Base-by-base conservation (phyloP, 768 basidiomycete genomes). In the Mycena pura region DNA sequence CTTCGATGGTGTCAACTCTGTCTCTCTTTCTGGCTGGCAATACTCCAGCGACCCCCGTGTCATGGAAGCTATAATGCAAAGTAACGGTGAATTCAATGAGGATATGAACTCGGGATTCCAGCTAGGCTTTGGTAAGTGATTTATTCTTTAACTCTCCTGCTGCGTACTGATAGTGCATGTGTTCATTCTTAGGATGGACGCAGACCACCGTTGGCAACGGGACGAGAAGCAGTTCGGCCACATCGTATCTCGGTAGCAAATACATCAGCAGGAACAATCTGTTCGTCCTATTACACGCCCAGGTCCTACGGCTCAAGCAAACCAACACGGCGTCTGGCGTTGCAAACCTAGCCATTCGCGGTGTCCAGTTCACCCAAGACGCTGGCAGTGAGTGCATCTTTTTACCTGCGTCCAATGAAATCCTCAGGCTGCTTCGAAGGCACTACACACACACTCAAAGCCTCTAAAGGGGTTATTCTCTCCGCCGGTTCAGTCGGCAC, bases 401-500 rank as follows among this genome's bases (percentile, higher is more conserved):
- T 21, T 8, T 43, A 7, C 21, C 9, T 14, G 8, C 41, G 27
- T 15, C 19, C 41, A 43, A 10, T 8, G 8, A 21, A 17, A 9
- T 36, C 10, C 17, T 22, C 11, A 43, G 8, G 8, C 8, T 43
- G 14, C 19, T 43, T 10, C 19, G n/a, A 14, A 67, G 68, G 56
- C 19, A 49, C 51, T 8, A 43, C 54, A 6, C 27, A 25, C 43
- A 57, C 51, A 1, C 29, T 74, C 6, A 69, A 56, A 1, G 77
- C 76, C 0, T 48, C 9, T 2, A 76, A 75, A 27, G 77, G 78
- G 49, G 60, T 78, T 21, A 70, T 78, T 43, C 69, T 79, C 4
- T 77, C 77, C 6, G 76, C 78, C 9, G 78, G 79, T 1, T 61
- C 74, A 9, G 68, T 78, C 44, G 71, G 69, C 7, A 78, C 77